Evolutionary conservation across 768 basidiomycete species (phyloP).

Genomic region (Lactifluus hygrophoroides): DNA sequence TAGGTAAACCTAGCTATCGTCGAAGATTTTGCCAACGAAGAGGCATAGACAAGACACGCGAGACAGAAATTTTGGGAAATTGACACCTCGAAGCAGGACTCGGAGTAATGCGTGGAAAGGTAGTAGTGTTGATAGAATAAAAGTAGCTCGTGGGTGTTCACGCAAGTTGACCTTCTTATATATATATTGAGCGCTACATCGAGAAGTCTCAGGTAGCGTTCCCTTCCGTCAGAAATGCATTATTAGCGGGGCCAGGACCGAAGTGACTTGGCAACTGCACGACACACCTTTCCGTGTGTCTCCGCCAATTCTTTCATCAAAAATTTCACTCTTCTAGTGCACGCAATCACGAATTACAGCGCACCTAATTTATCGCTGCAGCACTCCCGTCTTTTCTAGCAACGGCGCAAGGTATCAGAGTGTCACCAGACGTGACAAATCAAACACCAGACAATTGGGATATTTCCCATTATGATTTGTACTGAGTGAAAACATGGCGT

Average conservation of each 20-base stretch:
- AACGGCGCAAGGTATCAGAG: too few relatives aligned
- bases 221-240: not conserved
- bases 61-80: not conserved
- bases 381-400: not conserved
- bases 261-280: not conserved
- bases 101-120: not conserved
- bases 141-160: not conserved
- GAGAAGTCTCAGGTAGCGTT: not conserved
- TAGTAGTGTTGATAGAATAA: not conserved
- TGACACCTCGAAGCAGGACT: not conserved
- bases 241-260: not conserved
- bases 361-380: not conserved
- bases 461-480: too few relatives aligned
- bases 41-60: not conserved
- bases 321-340: not conserved
- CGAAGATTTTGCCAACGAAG: not conserved
- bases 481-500: not conserved
- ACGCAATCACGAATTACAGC: not conserved
- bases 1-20: not conserved
- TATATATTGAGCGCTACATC: not conserved
- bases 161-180: not conserved
- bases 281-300: not conserved
- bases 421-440: not conserved
- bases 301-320: not conserved
- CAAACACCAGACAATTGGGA: too few relatives aligned